Evolutionary conservation across 768 basidiomycete species (phyloP).

Genomic region (Hysterangium stoloniferum): DNA sequence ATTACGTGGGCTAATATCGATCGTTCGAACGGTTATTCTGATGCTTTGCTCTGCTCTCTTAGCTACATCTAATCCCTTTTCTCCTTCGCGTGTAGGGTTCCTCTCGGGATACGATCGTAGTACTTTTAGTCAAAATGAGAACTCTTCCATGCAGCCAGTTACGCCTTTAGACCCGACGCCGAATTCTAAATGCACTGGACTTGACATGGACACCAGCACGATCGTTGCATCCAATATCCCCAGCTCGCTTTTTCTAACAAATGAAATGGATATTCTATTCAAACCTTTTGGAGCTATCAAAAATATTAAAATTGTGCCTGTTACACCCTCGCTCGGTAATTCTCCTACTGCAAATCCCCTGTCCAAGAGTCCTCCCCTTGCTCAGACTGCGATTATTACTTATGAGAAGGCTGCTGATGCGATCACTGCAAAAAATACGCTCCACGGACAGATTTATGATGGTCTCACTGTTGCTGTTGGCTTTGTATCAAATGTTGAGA

Average conservation of each 20-base stretch:
- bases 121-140: neutral
- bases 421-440: conserved; percentile 52
- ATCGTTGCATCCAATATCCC: conserved; percentile 62
- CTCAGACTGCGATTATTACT: conserved; percentile 43
- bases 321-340: neutral
- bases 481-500: conserved; percentile 23
- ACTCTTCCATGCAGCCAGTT: neutral
- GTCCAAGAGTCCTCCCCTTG: conserved; percentile 25
- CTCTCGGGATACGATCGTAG: conserved; percentile 11
- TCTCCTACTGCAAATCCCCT: conserved; percentile 23
- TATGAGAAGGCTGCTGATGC: conserved; percentile 54
- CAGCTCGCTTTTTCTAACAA: conserved; percentile 52
- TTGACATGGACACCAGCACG: conserved; percentile 15
- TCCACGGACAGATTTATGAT: conserved; percentile 58
- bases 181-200: neutral
- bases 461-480: conserved; percentile 34
- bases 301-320: conserved; percentile 38
- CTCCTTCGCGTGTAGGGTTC: conserved; percentile 1
- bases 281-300: conserved; percentile 65
- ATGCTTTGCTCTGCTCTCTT: neutral
- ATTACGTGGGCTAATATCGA: conserved; percentile 12
- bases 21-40: conserved; percentile 7
- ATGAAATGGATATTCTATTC: conserved; percentile 66
- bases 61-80: neutral
- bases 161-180: neutral